These are phyloP conservation scores for Elsinoe necatrix DNA, from an alignment of 2,329 filamentous ascomycete species.

Conservation along the genomic window DNA sequence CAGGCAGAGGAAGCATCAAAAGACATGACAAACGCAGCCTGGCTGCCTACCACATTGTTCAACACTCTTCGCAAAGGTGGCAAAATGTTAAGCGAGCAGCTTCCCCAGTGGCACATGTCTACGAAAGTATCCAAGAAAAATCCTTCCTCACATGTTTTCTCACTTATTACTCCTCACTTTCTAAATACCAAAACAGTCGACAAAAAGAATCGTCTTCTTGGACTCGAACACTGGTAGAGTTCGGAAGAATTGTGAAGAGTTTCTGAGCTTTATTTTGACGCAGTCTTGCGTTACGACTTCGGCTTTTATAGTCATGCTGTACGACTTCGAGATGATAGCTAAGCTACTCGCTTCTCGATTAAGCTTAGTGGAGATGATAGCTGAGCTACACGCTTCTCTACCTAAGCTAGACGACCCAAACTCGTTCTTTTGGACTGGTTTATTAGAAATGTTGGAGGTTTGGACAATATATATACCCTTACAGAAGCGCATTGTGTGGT, in stretches of 20 bases:
- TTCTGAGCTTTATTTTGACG: background rate
- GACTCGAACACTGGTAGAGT: too few relatives aligned
- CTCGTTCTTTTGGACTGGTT: background rate
- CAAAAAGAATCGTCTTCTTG: too few relatives aligned
- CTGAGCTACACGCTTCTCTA: background rate
- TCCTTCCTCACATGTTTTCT: too few relatives aligned
- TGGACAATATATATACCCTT: background rate
- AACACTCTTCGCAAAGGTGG: too few relatives aligned
- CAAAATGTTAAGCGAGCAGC: too few relatives aligned
- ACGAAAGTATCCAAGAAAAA: too few relatives aligned
- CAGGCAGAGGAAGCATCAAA: too few relatives aligned
- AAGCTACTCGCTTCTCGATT: background rate
- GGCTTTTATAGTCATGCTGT: background rate
- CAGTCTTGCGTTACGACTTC: background rate
- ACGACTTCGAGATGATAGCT: background rate
- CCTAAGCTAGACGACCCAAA: background rate
- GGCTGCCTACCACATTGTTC: too few relatives aligned
- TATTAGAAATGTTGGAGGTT: background rate
- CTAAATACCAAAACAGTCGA: too few relatives aligned
- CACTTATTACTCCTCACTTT: too few relatives aligned
- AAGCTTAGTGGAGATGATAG: background rate
- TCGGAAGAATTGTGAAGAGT: background rate
- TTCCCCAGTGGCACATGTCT: too few relatives aligned
- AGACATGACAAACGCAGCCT: too few relatives aligned
- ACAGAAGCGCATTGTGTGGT: background rate